A percentile compares a stretch with the other conserved stretches of the same genome.
phyloP scores from a whole-genome alignment of 2,329 filamentous ascomycete species.

The Penicillium psychrosexuale region DNA sequence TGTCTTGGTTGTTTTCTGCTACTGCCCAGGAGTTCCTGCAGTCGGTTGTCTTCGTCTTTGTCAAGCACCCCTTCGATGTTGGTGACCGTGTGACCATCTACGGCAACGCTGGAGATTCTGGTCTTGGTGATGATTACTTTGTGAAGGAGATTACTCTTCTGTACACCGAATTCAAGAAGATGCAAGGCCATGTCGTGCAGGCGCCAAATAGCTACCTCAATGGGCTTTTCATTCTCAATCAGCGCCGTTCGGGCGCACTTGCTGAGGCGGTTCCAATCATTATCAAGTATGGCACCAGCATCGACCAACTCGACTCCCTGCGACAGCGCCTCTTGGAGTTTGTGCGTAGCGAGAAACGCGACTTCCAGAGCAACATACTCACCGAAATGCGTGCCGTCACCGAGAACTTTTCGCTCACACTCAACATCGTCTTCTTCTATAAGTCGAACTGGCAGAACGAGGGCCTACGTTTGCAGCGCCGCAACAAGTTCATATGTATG shows the following conservation, averaged over 20 bases:
- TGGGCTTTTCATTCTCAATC: slow-evolving; percentile 90
- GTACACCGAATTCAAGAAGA: slow-evolving; percentile 98
- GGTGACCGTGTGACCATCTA: slow-evolving; percentile 91
- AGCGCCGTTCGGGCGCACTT: slow-evolving; percentile 81
- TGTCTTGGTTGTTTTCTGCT: slow-evolving; percentile 88
- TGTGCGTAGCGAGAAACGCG: slow-evolving; percentile 78
- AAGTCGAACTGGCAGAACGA: slow-evolving; percentile 98
- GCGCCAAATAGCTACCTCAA: slow-evolving; percentile 94
- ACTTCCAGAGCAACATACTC: slow-evolving; percentile 81
- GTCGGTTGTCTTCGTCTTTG: slow-evolving; percentile 90
- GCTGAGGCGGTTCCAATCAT: slow-evolving; percentile 81
- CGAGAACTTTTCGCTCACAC: slow-evolving; percentile 77
- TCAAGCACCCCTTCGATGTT: slow-evolving; percentile 96
- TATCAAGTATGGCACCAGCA: slow-evolving; percentile 83
- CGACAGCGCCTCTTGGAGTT: slow-evolving; percentile 79
- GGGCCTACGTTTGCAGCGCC: slow-evolving; percentile 77
- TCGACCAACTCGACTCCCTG: slow-evolving; percentile 77
- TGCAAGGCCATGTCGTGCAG: slow-evolving; percentile 94
- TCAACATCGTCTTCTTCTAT: slow-evolving; percentile 97
- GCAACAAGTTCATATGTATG: slow-evolving; percentile 92
- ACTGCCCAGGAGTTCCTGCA: slow-evolving; percentile 94
- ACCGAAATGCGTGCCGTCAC: slow-evolving; percentile 78
- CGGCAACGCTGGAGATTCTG: slow-evolving; percentile 75
- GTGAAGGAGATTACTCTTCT: slow-evolving; percentile 90
- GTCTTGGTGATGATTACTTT: slow-evolving; percentile 88